Base-by-base conservation (phyloP, 1,139 yeast species). In the Pichia sp. region DNA sequence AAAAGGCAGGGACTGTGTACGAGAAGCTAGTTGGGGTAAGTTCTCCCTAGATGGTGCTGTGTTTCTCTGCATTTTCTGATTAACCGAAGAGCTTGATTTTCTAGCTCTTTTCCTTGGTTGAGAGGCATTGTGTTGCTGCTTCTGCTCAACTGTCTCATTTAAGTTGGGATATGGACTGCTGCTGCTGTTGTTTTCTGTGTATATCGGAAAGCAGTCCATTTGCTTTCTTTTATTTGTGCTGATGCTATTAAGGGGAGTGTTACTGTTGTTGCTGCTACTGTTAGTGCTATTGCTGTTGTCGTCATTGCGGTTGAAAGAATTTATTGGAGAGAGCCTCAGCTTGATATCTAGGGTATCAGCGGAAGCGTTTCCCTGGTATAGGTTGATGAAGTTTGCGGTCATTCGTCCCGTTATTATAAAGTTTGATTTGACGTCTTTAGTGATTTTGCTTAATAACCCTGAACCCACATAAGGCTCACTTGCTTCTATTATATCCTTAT, bases 401-500 rank as follows among this genome's bases (percentile, higher is more conserved):
- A 86, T 85, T 58, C 90, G 73, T 1, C 93, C 93, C 0, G 89
- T 85, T 16, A 86, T 75, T 40, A 83, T 67, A 45, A 69, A 64
- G n/a, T 61, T 58, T 8, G 61, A 58, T 44, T 66, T 60, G 47
- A 63, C 65, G 8, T 63, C 64, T 55, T 68, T 49, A 0, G 46
- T 62, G 53, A 78, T 65, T 40, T 75, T 73, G 1, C 89, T 81
- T 50, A 84, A 73, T 29, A 83, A 74, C 0, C 93, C 93, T 61
- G 82, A 79, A 20, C 89, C 85, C 8, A 86, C 93, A 66, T 83
- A 82, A 1, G 93, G 93, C 68, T 86, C 92, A 63, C 84, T 89
- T 6, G 81, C 82, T 66, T 86, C 93, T 36, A 87, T 80, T 50
- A 85, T 78, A 66, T 86, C 93, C 63, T 82, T 84, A 61, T 83